Evolutionary conservation across 768 basidiomycete genomes (phyloP), one percentile per base, ranked within the genome.

Genomic region (Austroboletus eburneus): DNA sequence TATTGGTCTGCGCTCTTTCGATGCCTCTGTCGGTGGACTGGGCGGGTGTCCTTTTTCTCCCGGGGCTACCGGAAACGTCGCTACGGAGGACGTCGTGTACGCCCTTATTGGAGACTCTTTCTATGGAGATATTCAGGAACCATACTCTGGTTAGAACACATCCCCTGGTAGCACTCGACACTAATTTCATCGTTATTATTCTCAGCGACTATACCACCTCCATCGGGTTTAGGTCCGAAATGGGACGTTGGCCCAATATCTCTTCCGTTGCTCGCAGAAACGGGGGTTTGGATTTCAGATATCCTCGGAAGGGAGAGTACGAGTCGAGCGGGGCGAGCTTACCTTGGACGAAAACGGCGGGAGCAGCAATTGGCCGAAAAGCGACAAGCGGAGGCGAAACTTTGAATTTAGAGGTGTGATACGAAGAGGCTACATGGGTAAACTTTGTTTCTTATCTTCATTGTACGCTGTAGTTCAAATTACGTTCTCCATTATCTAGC

Each of bases 11-110:
- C 77, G 83, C 10, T 88, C 91, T 3, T 77, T 98, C 35, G 94
- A 88, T 59, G 74, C 87, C 2, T 83, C 87, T 1, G 81, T 96
- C 16, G 91, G 85, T 16, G 93, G 94, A 1, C 80, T 97, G 1
- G 94, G 95, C 3, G 92, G 94, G 16, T 97, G 95, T 59, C 94
- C 94, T 3, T 98, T 91, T 67, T 92, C 94, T 2, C 95, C 94
- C 2, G 93, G 93, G 5, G 93, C 94, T 13, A 93, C 91, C 0
- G 94, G 95, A 14, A 96, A 96, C 56, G 89, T 96, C 16, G 85
- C 91, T 0, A 97, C 95, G 0, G 94, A 98, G 56, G 89, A 95
- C 55, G 80, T 95, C 1, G 72, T 95, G 9, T 92, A 96, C 52
- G 86, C 88, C 0, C 75, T 98, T 8, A 51, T 77, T 74, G 55